Percentiles rank a stretch among this genome's conserved stretches.
phyloP scores from a whole-genome alignment of 2,329 filamentous ascomycete species.

The Pseudogymnoascus sp. region DNA sequence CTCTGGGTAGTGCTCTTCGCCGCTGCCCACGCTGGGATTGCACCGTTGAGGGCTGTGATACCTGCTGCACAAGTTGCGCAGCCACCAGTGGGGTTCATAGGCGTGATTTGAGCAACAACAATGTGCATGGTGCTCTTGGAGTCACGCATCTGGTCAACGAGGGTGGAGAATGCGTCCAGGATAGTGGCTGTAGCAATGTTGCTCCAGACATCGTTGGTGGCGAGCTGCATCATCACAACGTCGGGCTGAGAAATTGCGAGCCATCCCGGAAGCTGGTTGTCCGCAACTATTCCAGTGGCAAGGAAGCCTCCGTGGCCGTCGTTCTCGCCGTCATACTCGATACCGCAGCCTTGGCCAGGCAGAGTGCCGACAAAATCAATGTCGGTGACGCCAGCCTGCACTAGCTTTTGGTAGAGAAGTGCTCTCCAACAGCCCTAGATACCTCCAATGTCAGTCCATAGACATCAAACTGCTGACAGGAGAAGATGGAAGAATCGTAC shows the following conservation, averaged over 20 bases:
- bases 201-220: conserved; percentile 35
- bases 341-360: conserved; percentile 28
- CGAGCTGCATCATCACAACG: conserved; percentile 38
- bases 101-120: conserved; percentile 30
- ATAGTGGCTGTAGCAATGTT: conserved; percentile 29
- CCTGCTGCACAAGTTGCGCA: conserved; percentile 23
- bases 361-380: conserved; percentile 31
- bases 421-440: conserved; percentile 27
- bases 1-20: conserved; percentile 21
- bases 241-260: conserved; percentile 32
- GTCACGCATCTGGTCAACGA: conserved; percentile 35
- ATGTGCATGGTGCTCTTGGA: conserved; percentile 33
- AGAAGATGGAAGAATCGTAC: neutral
- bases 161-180: conserved; percentile 29
- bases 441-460: neutral
- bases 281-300: conserved; percentile 31
- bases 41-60: conserved; percentile 22
- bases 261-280: conserved; percentile 33
- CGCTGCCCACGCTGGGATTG: conserved; percentile 26
- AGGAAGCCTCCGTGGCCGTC: conserved; percentile 36
- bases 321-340: conserved; percentile 35
- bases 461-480: neutral
- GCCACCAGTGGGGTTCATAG: conserved; percentile 24
- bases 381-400: conserved; percentile 25
- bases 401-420: conserved; percentile 27